Evolutionary conservation across 441 rosid genomes (phyloP), one percentile per base, ranked within the genome.

Genomic region (Populus tomentosa): DNA sequence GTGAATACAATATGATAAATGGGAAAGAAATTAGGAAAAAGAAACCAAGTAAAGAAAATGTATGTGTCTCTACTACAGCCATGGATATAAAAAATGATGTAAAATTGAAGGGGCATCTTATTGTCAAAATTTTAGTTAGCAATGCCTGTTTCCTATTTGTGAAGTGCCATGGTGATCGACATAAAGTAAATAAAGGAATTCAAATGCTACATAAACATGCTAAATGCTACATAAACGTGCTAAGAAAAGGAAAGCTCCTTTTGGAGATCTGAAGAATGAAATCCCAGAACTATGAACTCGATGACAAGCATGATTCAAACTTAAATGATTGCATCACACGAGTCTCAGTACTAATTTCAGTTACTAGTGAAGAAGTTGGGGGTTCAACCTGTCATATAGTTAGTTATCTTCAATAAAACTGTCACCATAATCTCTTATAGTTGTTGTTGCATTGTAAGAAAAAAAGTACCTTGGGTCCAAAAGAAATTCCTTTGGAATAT

Each of bases 401-500:
- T 53, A 16, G n/a, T 14, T 50, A 50, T 50, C 61, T 16, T 18
- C 61, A 16, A 53, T 53, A 53, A 53, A 53, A 53, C 2, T 53
- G 61, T 53, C 61, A 53, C n/a, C 9, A 18, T 18, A 18, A 16
- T 18, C 61, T 16, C 6, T 53, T 53, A 53, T 53, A 53, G 61
- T 16, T 53, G n/a, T 18, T 53, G 61, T 16, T 53, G 20, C 8
- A 3, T 33, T 9, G 71, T 36, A 20, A 26, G 74, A 50, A 68
- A 66, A 10, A 71, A 76, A 46, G 79, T 81, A 92, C 99, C 99
- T 91, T 67, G 97, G 99, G 82, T 95, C 98, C 79, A 95, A 87
- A 79, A 95, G 97, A 83, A 95, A 95, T 75, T 95, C 99, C 78
- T 93, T 92, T 10, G 99, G 99, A 78, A 95, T 93, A 78, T 95